Evolutionary conservation across 805 yeast genomes (phyloP).

Genomic region (Saccharomycopsis microspora): DNA sequence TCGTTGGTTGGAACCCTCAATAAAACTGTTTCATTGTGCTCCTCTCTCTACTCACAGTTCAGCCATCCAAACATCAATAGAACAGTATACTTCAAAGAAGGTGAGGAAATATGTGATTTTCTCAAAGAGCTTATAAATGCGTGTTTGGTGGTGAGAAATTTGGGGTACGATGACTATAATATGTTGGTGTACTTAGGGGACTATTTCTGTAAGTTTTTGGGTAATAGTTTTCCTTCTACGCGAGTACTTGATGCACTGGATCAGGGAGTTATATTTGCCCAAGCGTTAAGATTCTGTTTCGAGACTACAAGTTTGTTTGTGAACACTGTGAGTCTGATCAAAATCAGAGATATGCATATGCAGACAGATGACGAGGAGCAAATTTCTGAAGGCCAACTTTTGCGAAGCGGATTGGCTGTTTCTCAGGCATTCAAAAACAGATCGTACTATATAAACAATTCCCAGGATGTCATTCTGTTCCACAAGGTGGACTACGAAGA

Average conservation of each 20-base stretch:
- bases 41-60: constrained; percentile 72
- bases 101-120: constrained; percentile 46
- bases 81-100: constrained; percentile 80
- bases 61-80: constrained; percentile 84
- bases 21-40: constrained; percentile 85
- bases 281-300: constrained; percentile 13
- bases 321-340: constrained; percentile 1
- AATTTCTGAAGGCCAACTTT: constrained; percentile 12
- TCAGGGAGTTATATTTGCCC: neutral
- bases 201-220: constrained; percentile 60
- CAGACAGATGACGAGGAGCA: constrained; percentile 10
- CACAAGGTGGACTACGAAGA: constrained; percentile 47
- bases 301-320: constrained; percentile 10
- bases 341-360: constrained; percentile 1
- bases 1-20: constrained; percentile 84
- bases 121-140: constrained; percentile 62
- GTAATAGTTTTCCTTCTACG: constrained; percentile 47
- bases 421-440: neutral
- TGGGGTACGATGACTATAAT: constrained; percentile 78
- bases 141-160: constrained; percentile 62
- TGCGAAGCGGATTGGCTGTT: constrained; percentile 1
- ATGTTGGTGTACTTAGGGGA: constrained; percentile 73
- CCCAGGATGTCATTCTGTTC: constrained; percentile 22
- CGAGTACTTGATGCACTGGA: neutral
- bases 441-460: constrained; percentile 8